Percentiles rank a stretch among this genome's conserved stretches.
Conservation (phyloP, 768 basidiomycete species). For the Serendipita sp. region DNA sequence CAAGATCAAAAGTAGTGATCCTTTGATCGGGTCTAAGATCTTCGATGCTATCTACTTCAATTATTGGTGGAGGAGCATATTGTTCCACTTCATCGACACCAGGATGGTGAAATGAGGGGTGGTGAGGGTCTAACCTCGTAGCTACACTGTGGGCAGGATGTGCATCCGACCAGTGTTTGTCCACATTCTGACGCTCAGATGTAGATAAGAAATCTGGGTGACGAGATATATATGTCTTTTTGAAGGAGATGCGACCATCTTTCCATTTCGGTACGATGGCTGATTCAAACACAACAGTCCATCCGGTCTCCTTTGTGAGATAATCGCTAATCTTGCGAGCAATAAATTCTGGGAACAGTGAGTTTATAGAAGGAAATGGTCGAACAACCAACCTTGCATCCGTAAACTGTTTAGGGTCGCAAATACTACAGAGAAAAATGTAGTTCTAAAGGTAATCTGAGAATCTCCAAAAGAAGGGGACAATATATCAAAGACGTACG, state of each 20-base stretch:
- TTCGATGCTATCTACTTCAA: conserved; percentile 23
- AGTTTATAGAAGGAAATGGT: conserved; percentile 2
- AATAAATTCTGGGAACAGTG: conserved; percentile 43
- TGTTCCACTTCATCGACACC: conserved; percentile 42
- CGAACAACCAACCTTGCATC: conserved; percentile 45
- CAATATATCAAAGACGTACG: conserved; percentile 33
- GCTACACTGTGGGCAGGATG: conserved; percentile 35
- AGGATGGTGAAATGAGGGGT: conserved; percentile 48
- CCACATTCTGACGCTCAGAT: conserved; percentile 8
- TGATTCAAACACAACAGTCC: conserved; percentile 89
- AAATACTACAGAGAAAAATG: conserved; percentile 88
- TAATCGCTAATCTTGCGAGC: conserved; percentile 84
- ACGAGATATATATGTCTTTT: conserved; percentile 87
- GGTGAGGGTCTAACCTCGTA: conserved; percentile 59
- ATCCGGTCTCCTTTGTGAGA: conserved; percentile 81
- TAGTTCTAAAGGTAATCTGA: conserved; percentile 37
- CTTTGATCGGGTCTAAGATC: conserved; percentile 20
- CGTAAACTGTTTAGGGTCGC: conserved; percentile 74
- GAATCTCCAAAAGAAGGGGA: not conserved
- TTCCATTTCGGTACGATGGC: conserved; percentile 98
- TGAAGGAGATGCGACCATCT: conserved; percentile 88
- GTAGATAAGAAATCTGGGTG: conserved; percentile 29
- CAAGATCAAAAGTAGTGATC: conserved; percentile 85
- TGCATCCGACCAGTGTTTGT: conserved; percentile 2
- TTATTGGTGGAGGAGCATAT: conserved; percentile 5